Base-by-base conservation (phyloP, 768 basidiomycete genomes). In the Sporobolomyces roseus region DNA sequence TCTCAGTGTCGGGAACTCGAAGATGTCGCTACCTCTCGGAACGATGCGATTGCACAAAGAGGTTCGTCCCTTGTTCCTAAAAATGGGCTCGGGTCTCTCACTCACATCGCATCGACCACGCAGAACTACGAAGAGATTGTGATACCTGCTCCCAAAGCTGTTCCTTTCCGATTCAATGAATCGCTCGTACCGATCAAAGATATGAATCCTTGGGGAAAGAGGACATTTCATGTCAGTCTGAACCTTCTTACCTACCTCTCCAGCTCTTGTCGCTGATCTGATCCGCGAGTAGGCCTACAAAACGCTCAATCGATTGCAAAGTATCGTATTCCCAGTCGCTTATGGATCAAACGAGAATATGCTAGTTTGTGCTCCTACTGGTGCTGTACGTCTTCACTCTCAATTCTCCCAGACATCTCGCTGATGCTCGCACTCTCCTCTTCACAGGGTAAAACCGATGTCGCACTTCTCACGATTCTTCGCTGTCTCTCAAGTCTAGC, bases 381-480 rank as follows among this genome's bases (percentile, higher is more conserved):
- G 96, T 83, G 94, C 96, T 73, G 93, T 94, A 74, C 80, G 89
- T 79, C 29, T 9, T 25, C 1, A 2, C 41, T 21, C 21, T 19
- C 1, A 29, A 25, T 30, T 13, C 4, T n/a, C 69, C 9, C 19
- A 3, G 16, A 33, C 25, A n/a, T 61, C 36, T 9, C 23, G 17
- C 30, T 50, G 23, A 56, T 45, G 8, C 0, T 14, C 0, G 29
- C 27, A 0, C 6, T 9, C 38, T 41, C 38, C n/a, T n/a, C n/a
- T n/a, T n/a, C 4, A 36, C 74, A 93, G 92, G 96, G 96, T 79
- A 99, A 99, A 90, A 99, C 96, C 0, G 96, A 99, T 78, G 88
- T 99, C 1, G 96, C 96, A 0, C 89, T 98, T 86, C 83, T 99
- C 76, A 84, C 91, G 4, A 88, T 99, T 68, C 84, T 99, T 53